These are phyloP conservation scores for Fusarium camptoceras DNA, from an alignment of 2,329 filamentous ascomycete species.

Conservation along the genomic window DNA sequence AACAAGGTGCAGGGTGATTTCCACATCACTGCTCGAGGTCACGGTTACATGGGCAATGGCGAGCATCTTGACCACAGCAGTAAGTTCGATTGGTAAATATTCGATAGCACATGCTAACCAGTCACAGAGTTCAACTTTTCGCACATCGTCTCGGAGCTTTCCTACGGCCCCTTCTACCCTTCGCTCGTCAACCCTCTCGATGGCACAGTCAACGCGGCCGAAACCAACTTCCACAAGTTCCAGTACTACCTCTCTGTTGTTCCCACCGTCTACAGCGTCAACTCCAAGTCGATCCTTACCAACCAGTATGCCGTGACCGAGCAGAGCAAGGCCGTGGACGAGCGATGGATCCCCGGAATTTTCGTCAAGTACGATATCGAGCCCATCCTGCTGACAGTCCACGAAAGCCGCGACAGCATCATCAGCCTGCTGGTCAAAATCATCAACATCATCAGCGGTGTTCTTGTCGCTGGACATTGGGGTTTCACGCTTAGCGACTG, in stretches of 20 bases:
- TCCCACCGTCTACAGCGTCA: conserved; percentile 88
- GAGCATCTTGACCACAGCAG: conserved; percentile 82
- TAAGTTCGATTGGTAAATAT: conserved; percentile 58
- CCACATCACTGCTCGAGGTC: conserved; percentile 93
- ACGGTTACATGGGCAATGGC: conserved; percentile 89
- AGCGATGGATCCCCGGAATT: conserved; percentile 82
- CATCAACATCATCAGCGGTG: conserved; percentile 90
- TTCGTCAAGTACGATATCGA: conserved; percentile 99
- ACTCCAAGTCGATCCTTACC: conserved; percentile 78
- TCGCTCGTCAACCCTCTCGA: conserved; percentile 94
- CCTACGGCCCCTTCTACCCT: conserved; percentile 97
- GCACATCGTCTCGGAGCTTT: conserved; percentile 94
- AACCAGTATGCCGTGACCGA: conserved; percentile 99
- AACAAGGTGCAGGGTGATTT: conserved; percentile 99
- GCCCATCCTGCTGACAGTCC: conserved; percentile 87
- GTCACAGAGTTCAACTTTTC: conserved; percentile 91
- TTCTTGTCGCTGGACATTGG: conserved; percentile 95
- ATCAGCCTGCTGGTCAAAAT: conserved; percentile 82
- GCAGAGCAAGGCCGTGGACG: conserved; percentile 77
- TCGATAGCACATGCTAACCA: conserved; percentile 34
- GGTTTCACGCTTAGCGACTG: conserved; percentile 87
- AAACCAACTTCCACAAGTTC: conserved; percentile 88
- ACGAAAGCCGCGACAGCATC: conserved; percentile 81
- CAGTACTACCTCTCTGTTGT: conserved; percentile 98
- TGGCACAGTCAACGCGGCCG: conserved; percentile 83